Evolutionary conservation across 495 filamentous ascomycete genomes (phyloP).

Genomic region (Lineolata rhizophorae): DNA sequence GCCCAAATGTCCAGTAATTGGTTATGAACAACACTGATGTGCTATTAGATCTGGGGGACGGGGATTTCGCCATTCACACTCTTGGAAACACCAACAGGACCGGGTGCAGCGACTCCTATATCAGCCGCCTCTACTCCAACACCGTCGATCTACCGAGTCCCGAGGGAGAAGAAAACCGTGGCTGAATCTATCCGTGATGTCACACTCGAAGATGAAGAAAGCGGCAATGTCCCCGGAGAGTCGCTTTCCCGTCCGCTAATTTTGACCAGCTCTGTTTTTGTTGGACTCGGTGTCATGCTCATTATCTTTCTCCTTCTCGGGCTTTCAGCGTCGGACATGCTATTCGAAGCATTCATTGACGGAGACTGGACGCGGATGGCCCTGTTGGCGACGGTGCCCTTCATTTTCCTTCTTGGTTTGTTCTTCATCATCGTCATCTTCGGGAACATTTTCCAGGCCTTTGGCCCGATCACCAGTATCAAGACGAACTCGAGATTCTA

Average conservation of each 20-base stretch:
- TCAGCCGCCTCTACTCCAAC: no score
- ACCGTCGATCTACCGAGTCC: no score
- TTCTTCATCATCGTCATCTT: slow-evolving; percentile 8
- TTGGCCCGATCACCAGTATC: not conserved
- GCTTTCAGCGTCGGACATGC: slow-evolving; percentile 3
- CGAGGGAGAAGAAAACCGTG: no score
- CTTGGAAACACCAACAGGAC: no score
- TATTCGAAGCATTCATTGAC: slow-evolving; percentile 5
- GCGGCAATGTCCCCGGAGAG: slow-evolving; percentile 2
- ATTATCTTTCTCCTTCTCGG: slow-evolving; percentile 7
- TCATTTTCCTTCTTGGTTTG: slow-evolving; percentile 6
- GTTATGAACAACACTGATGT: no score
- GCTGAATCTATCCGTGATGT: no score
- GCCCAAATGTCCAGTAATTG: not conserved
- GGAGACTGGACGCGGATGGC: slow-evolving; percentile 3
- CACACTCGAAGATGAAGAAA: slow-evolving; percentile 6
- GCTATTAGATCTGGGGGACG: no score
- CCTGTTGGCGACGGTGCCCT: slow-evolving; percentile 5
- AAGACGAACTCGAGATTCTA: slow-evolving; percentile 1
- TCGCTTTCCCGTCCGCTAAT: slow-evolving; percentile 6
- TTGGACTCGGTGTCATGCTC: slow-evolving; percentile 4
- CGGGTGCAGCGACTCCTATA: no score
- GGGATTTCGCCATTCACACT: no score
- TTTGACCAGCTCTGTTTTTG: slow-evolving; percentile 6
- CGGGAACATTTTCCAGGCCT: not conserved